Evolutionary conservation across 371 early-diverging fungal genomes (phyloP), one percentile per base, ranked within the genome.

Genomic region (Mortierella sp.): DNA sequence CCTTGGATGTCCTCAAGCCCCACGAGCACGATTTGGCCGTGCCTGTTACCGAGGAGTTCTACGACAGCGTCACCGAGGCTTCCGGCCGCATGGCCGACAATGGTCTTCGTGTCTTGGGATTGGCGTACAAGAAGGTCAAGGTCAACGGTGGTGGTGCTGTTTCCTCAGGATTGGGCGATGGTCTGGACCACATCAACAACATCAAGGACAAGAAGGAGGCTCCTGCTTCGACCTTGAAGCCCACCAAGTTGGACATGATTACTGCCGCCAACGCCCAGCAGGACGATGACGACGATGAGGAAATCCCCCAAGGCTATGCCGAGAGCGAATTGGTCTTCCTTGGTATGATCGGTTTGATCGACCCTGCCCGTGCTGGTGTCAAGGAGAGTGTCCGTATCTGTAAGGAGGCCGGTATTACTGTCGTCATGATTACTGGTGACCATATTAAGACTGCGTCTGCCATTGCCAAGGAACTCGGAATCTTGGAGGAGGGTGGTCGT

Each of bases 351-450:
- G 95, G 95, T 43, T 80, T 96, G 41, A 91, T 93, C 74, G 96
- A 95, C 83, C 95, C 95, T 18, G 93, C 95, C 21, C 93, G 93
- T 79, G 87, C 83, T 1, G 93, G 93, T 44, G 93, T 94, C 32
- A 86, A 89, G 71, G 92, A 91, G 70, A 88, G 88, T 78, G 89
- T 95, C 27, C 84, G 79, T 4, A 89, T 84, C 43, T 93, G 95
- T 74, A 90, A 93, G 51, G 71, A 76, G n/a, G 95, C 94, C 24
- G 96, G 95, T 32, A 93, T 96, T 80, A 87, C 89, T 41, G 95
- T 95, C 65, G 89, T 93, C 58, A 95, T 95, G 95, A 92, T 95
- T 55, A 95, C 95, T 41, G 96, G 95, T 63, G 95, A 96, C 76
- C 95, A 95, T 76, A 87, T 92, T 41, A 90, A 89, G 43, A 95